Percentiles rank a stretch among this genome's conserved stretches.
phyloP scores from a whole-genome alignment of 148 eudicot species.

The Silene latifolia region DNA sequence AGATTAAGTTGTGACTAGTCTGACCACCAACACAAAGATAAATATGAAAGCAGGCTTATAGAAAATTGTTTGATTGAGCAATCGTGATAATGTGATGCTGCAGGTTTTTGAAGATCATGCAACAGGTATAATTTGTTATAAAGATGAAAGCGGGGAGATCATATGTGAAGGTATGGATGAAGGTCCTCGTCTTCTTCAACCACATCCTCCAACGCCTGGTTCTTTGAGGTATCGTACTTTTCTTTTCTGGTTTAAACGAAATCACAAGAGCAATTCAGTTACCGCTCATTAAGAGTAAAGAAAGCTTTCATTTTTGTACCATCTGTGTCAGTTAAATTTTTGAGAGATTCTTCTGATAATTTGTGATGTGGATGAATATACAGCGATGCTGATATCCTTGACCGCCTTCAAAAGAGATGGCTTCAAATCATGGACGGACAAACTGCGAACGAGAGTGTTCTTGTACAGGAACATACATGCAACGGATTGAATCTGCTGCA shows the following conservation, averaged over 20 bases:
- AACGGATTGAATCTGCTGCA: conserved; percentile 43
- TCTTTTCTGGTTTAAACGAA: not conserved
- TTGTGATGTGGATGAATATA: conserved; percentile 12
- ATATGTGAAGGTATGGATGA: conserved; percentile 86
- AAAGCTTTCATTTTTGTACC: not conserved
- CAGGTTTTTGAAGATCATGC: conserved; percentile 80
- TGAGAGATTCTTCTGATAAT: not conserved
- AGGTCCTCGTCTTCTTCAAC: conserved; percentile 69
- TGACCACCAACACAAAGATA: too few relatives aligned
- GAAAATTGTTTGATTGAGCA: not conserved
- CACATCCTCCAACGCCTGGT: conserved; percentile 27
- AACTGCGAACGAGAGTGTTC: conserved; percentile 9
- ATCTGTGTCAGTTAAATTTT: not conserved
- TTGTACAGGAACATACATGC: conserved; percentile 27
- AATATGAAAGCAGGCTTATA: not conserved
- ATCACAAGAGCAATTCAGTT: too few relatives aligned
- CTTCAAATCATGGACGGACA: conserved; percentile 37
- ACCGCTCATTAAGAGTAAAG: not conserved
- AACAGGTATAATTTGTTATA: conserved; percentile 67
- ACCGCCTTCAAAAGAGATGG: conserved; percentile 64
- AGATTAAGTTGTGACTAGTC: too few relatives aligned
- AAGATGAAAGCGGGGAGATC: conserved; percentile 71
- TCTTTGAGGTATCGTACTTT: conserved; percentile 31
- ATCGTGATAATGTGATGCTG: conserved; percentile 1
- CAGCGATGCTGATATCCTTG: conserved; percentile 51